Percentiles rank a stretch among this genome's conserved stretches.
phyloP scores from a whole-genome alignment of 495 filamentous ascomycete genomes.

The Xylaria scruposa region DNA sequence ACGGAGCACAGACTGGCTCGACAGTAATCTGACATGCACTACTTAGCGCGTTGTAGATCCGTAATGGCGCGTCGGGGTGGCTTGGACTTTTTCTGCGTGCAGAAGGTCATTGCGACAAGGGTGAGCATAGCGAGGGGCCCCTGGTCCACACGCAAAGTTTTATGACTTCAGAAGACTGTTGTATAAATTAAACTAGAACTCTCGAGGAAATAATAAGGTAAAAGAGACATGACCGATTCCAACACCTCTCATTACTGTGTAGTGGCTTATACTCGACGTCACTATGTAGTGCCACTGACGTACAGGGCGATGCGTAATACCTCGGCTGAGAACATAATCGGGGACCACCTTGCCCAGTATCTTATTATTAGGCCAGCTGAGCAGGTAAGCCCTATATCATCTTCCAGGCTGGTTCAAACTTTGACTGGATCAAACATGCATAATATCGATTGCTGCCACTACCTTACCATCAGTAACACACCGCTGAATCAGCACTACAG shows the following conservation, averaged over 20 bases:
- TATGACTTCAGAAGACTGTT: not conserved
- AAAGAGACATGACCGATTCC: not conserved
- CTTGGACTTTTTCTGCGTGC: slow-evolving; percentile 15
- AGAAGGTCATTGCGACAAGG: slow-evolving; percentile 2
- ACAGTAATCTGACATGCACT: slow-evolving; percentile 17
- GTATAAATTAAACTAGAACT: not conserved
- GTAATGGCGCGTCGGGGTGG: slow-evolving; percentile 17
- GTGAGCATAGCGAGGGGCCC: not conserved
- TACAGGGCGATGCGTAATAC: slow-evolving; percentile 1
- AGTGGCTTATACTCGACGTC: slow-evolving; percentile 13
- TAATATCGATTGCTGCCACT: not conserved
- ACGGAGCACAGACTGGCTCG: slow-evolving; percentile 22
- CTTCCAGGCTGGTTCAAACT: not conserved
- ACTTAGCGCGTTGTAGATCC: slow-evolving; percentile 5
- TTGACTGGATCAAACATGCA: not conserved
- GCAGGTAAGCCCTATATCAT: slow-evolving; percentile 3
- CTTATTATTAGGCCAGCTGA: slow-evolving; percentile 17
- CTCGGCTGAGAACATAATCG: slow-evolving; percentile 5
- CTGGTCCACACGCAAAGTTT: not conserved
- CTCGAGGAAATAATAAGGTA: not conserved
- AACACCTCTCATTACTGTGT: not conserved
- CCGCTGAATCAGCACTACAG: slow-evolving; percentile 22
- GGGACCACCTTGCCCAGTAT: not conserved
- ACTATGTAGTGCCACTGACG: slow-evolving; percentile 11
- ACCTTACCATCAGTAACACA: slow-evolving; percentile 1